Conservation (phyloP, 257 asterid species). For the Nicotiana otophora region DNA sequence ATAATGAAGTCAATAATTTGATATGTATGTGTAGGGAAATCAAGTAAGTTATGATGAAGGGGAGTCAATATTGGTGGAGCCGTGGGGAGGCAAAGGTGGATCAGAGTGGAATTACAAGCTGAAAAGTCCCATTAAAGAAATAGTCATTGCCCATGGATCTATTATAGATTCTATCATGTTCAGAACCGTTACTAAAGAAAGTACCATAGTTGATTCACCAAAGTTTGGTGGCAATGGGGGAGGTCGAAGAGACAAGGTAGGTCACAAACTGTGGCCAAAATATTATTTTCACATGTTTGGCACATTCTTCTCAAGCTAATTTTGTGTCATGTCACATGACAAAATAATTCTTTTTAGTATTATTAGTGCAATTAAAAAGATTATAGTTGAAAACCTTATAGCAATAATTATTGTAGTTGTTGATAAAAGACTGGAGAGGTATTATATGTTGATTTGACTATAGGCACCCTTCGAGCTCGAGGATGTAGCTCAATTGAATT, state of each 20-base stretch:
- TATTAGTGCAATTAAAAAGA: too few species aligned
- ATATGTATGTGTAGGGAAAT: not conserved
- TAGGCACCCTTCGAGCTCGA: too few species aligned
- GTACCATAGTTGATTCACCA: not conserved
- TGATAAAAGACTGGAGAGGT: too few species aligned
- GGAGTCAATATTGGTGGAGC: not conserved
- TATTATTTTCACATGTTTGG: not conserved
- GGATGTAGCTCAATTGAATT: too few species aligned
- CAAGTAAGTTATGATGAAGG: not conserved
- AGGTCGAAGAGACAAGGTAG: not conserved
- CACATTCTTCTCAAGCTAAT: not conserved
- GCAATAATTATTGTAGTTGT: too few species aligned
- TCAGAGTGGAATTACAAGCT: slow-evolving; percentile 10
- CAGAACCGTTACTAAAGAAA: not conserved
- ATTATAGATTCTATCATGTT: slow-evolving; percentile 4
- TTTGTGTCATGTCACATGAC: too few species aligned
- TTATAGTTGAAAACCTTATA: too few species aligned
- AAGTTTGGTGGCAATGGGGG: slow-evolving; percentile 13
- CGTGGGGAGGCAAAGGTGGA: slow-evolving; percentile 13
- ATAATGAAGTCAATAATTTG: not conserved
- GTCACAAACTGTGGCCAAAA: too few species aligned
- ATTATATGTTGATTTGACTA: too few species aligned
- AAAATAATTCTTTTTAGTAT: too few species aligned
- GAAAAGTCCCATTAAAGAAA: not conserved
- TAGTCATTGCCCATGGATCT: not conserved